phyloP scores from a whole-genome alignment of 345 rosid species.

The Populus tremula region DNA sequence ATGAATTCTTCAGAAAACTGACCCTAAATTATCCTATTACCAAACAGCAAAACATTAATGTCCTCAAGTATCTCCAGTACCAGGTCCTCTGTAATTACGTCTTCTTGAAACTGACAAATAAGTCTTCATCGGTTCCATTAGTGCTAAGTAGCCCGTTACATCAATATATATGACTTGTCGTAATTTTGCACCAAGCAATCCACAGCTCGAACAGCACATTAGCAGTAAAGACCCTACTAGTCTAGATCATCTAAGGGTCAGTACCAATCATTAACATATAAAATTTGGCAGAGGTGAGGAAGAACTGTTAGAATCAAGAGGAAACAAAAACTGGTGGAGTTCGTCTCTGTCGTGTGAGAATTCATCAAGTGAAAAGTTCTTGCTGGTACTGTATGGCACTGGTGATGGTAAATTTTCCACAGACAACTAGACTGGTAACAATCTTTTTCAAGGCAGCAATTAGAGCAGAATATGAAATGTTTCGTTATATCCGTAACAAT shows the following conservation, averaged over 20 bases:
- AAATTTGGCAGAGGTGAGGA: constrained; percentile 4
- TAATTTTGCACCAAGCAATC: not conserved
- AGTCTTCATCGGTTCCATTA: not conserved
- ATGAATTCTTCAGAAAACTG: not conserved
- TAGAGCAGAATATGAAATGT: not conserved
- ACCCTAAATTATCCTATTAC: not conserved
- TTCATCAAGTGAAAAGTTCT: not conserved
- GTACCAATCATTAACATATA: constrained; percentile 15
- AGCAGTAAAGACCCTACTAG: not conserved
- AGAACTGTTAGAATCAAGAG: constrained; percentile 6
- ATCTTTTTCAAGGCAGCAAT: not conserved
- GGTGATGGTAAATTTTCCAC: not conserved
- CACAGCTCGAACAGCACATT: not conserved
- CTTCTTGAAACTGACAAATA: constrained; percentile 9
- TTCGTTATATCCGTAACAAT: constrained; percentile 6
- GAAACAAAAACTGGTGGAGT: constrained; percentile 36
- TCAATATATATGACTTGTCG: not conserved
- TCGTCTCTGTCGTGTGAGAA: constrained; percentile 21
- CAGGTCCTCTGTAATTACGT: constrained; percentile 3
- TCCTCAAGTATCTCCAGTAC: constrained; percentile 14
- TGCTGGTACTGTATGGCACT: not conserved
- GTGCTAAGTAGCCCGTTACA: not conserved
- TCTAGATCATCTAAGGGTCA: constrained; percentile 13
- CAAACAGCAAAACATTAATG: not conserved
- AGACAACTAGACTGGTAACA: not conserved